phyloP scores from a whole-genome alignment of 164 flowering plant species.

The Kalanchoe fedtschenkoi region DNA sequence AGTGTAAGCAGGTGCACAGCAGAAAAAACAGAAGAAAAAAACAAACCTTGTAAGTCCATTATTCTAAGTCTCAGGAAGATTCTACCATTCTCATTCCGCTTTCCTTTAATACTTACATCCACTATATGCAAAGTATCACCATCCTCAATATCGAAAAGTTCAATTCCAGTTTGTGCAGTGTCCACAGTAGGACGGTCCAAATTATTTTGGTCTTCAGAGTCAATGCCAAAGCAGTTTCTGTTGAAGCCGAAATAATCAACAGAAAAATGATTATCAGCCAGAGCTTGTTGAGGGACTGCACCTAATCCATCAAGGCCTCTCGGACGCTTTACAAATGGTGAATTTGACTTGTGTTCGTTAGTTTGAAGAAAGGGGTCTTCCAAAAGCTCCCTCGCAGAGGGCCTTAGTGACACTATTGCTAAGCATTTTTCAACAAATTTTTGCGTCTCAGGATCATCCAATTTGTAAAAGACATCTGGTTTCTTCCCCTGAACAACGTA shows the following conservation, averaged over 20 bases:
- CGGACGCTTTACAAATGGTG: conserved; percentile 13
- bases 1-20: neutral
- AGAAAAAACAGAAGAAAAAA: neutral
- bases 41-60: conserved; percentile 34
- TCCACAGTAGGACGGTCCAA: conserved; percentile 23
- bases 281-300: conserved; percentile 21
- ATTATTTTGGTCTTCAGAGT: conserved; percentile 18
- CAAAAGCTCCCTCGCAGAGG: conserved; percentile 48
- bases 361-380: conserved; percentile 40
- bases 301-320: conserved; percentile 19
- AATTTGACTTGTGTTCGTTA: conserved; percentile 26
- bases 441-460: conserved; percentile 41
- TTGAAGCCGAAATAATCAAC: conserved; percentile 11
- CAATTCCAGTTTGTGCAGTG: conserved; percentile 26
- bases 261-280: conserved; percentile 11
- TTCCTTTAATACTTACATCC: conserved; percentile 40
- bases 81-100: conserved; percentile 29
- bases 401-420: conserved; percentile 40
- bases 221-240: conserved; percentile 19
- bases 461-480: conserved; percentile 52
- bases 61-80: conserved; percentile 42
- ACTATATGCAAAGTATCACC: conserved; percentile 25
- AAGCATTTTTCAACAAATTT: conserved; percentile 52
- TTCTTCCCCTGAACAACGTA: conserved; percentile 35
- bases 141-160: conserved; percentile 31